Conservation (phyloP, 139 green algal species). For the Closterium sp. region DNA sequence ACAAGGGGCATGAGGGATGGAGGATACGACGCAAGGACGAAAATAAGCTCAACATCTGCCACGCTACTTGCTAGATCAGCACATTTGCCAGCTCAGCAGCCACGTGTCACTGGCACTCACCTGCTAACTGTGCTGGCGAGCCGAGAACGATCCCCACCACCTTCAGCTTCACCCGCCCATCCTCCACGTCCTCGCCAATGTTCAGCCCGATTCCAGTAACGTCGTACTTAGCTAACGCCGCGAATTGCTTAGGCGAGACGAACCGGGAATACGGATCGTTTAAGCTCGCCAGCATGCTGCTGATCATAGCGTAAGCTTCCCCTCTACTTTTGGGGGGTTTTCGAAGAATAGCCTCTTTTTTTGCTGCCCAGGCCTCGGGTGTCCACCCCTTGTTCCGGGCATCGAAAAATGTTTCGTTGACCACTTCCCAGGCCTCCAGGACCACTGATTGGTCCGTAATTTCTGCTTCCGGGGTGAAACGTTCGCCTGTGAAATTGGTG, state of each 20-base stretch:
- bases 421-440: slow-evolving; percentile 71
- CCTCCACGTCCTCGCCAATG: slow-evolving; percentile 79
- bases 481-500: neutral
- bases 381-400: slow-evolving; percentile 62
- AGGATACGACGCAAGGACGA: no score
- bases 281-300: slow-evolving; percentile 68
- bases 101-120: neutral
- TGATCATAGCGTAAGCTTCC: slow-evolving; percentile 48
- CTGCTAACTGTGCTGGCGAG: slow-evolving; percentile 55
- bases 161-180: slow-evolving; percentile 45
- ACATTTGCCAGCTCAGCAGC: no score
- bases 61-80: slow-evolving; percentile 19
- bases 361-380: slow-evolving; percentile 53
- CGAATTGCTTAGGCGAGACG: slow-evolving; percentile 77
- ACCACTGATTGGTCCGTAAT: slow-evolving; percentile 42
- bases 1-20: no score
- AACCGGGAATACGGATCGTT: slow-evolving; percentile 90
- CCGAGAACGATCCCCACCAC: slow-evolving; percentile 81
- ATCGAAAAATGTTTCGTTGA: slow-evolving; percentile 80
- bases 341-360: slow-evolving; percentile 14
- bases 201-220: slow-evolving; percentile 92
- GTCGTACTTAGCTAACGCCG: slow-evolving; percentile 89
- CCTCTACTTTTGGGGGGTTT: slow-evolving; percentile 17
- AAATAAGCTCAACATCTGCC: no score
- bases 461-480: neutral